These are phyloP conservation scores for Gaultheria prostrata DNA, from an alignment of 148 eudicot species.

Conservation along the genomic window DNA sequence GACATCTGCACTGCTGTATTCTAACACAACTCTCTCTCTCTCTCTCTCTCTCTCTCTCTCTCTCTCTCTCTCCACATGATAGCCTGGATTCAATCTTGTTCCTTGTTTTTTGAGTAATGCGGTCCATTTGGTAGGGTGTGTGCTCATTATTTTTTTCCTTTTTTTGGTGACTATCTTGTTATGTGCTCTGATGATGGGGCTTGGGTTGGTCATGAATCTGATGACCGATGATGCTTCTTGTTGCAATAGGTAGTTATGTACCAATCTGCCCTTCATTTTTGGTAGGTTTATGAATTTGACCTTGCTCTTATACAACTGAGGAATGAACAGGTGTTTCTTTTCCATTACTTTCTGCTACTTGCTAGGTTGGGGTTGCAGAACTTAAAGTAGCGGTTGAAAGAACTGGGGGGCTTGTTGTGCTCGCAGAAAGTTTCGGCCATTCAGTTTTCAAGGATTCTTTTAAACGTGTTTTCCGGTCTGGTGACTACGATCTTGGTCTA, in stretches of 20 bases:
- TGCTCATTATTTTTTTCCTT: neutral
- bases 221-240: neutral
- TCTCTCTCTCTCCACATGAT: neutral
- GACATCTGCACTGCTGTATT: neutral
- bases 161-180: neutral
- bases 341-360: conserved; percentile 18
- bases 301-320: neutral
- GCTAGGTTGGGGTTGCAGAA: conserved; percentile 95
- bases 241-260: neutral
- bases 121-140: neutral
- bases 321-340: conserved; percentile 1
- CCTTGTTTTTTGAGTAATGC: neutral
- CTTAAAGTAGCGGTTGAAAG: conserved; percentile 87
- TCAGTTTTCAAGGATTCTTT: conserved; percentile 91
- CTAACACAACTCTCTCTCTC: neutral
- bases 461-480: conserved; percentile 67
- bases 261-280: neutral
- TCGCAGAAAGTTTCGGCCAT: conserved; percentile 99
- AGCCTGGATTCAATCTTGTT: neutral
- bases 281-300: neutral
- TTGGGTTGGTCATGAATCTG: neutral
- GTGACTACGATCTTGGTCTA: conserved; percentile 79
- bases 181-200: neutral
- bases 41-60: neutral
- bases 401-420: conserved; percentile 94